Percentiles rank a stretch among this genome's conserved stretches.
These are phyloP conservation scores for Fragaria iinumae DNA, from an alignment of 306 rosid genomes.

Conservation along the genomic window DNA sequence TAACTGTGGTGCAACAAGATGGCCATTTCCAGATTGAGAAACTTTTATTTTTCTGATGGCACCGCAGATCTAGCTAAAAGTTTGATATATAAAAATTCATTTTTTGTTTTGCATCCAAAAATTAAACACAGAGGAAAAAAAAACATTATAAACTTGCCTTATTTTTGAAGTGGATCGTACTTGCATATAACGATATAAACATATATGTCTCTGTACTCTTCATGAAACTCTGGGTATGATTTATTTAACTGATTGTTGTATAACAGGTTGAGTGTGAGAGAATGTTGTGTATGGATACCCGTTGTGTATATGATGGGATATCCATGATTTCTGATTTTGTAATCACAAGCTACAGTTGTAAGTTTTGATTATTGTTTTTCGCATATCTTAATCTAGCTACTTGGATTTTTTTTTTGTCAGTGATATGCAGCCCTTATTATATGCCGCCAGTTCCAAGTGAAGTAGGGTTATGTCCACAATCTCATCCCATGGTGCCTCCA, in stretches of 20 bases:
- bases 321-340: background rate
- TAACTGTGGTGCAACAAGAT: background rate
- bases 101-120: background rate
- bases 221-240: background rate
- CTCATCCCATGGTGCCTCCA: constrained; percentile 32
- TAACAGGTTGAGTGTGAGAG: background rate
- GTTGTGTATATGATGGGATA: too few relatives aligned
- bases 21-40: background rate
- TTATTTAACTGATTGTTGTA: background rate
- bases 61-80: background rate
- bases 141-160: background rate
- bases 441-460: constrained; percentile 39
- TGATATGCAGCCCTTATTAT: constrained; percentile 48
- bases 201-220: background rate
- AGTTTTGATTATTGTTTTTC: background rate
- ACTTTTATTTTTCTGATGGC: background rate
- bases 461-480: constrained; percentile 37
- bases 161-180: background rate
- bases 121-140: background rate
- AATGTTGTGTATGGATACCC: too few relatives aligned
- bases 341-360: background rate
- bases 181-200: background rate
- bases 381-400: background rate
- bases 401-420: constrained; percentile 28
- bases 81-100: background rate